Evolutionary conservation across 148 eudicot genomes (phyloP).

Genomic region (Gaultheria prostrata): DNA sequence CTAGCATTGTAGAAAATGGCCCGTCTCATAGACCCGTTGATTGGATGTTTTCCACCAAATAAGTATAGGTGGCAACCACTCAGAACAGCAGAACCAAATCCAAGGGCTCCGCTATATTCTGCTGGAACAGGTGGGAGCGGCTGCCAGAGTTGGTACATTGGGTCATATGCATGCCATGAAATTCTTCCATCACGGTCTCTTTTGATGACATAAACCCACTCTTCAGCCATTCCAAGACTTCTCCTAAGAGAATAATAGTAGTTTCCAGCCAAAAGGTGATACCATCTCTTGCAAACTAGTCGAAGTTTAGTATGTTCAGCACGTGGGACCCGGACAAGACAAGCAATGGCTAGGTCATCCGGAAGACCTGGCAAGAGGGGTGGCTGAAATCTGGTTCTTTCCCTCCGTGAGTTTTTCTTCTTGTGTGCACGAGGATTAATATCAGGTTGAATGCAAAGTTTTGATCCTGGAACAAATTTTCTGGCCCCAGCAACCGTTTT

Average conservation of each 20-base stretch:
- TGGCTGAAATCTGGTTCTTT: conserved; percentile 57
- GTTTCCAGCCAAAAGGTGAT: conserved; percentile 66
- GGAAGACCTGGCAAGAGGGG: conserved; percentile 94
- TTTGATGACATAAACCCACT: conserved; percentile 83
- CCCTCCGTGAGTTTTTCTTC: conserved; percentile 53
- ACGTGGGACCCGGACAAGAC: conserved; percentile 81
- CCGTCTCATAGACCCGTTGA: conserved; percentile 77
- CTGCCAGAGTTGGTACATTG: conserved; percentile 80
- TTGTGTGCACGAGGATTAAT: conserved; percentile 73
- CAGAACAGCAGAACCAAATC: conserved; percentile 89
- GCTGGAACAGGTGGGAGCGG: conserved; percentile 87
- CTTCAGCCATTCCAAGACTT: conserved; percentile 80
- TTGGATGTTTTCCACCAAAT: conserved; percentile 72
- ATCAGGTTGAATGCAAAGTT: conserved; percentile 82
- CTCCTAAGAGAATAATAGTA: conserved; percentile 76
- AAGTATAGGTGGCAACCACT: conserved; percentile 75
- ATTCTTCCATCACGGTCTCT: conserved; percentile 77
- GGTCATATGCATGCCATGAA: conserved; percentile 90
- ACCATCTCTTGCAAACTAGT: conserved; percentile 83
- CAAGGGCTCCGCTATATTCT: conserved; percentile 76
- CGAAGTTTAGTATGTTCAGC: conserved; percentile 77
- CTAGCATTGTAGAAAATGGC: conserved; percentile 73
- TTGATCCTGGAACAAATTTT: conserved; percentile 75
- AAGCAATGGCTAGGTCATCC: conserved; percentile 84
- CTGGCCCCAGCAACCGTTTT: conserved; percentile 86